Evolutionary conservation across 2,329 filamentous ascomycete species (phyloP).

Genomic region (Fusarium oxysporum): DNA sequence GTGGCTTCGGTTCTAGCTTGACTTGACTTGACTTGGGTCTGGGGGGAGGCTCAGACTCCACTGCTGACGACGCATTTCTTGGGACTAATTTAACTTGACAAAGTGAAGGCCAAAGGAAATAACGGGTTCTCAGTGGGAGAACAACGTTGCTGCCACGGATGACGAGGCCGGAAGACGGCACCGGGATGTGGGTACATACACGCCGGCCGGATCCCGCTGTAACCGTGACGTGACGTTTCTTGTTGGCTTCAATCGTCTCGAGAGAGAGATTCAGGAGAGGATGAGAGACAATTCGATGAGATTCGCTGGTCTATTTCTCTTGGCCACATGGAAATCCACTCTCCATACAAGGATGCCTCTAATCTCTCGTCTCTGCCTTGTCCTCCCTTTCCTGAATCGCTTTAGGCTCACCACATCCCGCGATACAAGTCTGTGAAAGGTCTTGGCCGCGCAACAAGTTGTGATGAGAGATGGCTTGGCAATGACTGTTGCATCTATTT

Average conservation of each 20-base stretch:
- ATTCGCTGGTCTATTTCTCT: background rate
- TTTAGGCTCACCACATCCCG: slow-evolving; percentile 15
- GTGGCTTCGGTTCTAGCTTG: slow-evolving; percentile 10
- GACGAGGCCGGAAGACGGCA: slow-evolving; percentile 38
- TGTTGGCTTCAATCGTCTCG: background rate
- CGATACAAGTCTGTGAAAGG: slow-evolving; percentile 21
- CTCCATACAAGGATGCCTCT: slow-evolving; percentile 13
- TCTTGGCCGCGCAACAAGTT: slow-evolving; percentile 31
- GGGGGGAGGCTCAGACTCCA: slow-evolving; percentile 20
- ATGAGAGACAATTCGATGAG: background rate
- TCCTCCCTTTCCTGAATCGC: slow-evolving; percentile 3
- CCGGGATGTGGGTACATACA: slow-evolving; percentile 34
- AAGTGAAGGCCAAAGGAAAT: background rate
- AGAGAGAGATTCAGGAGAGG: slow-evolving; percentile 4
- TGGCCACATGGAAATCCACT: slow-evolving; percentile 19
- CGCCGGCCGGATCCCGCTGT: slow-evolving; percentile 8
- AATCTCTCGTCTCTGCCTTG: background rate
- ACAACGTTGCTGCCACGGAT: slow-evolving; percentile 1
- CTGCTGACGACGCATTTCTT: slow-evolving; percentile 38
- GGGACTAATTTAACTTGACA: slow-evolving; percentile 25
- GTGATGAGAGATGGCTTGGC: slow-evolving; percentile 26
- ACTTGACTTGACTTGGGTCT: background rate
- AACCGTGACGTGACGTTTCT: slow-evolving; percentile 14
- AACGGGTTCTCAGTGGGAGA: background rate
- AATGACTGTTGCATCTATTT: slow-evolving; percentile 1